Percentiles rank a stretch among this genome's conserved stretches.
phyloP scores from a whole-genome alignment of 768 basidiomycete species.

The Cystoderma amianthinum region DNA sequence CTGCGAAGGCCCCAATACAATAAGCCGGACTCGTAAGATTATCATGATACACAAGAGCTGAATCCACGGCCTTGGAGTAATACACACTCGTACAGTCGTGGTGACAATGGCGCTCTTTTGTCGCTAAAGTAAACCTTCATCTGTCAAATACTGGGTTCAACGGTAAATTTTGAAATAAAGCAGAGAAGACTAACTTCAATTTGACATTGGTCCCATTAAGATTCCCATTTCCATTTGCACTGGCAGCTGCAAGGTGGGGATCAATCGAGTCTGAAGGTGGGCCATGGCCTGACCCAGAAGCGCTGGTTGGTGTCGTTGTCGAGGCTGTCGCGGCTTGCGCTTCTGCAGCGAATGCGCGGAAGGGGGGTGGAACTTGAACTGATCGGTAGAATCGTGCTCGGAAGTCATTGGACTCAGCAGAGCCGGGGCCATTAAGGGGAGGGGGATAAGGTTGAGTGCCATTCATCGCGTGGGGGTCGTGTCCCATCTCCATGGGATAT shows the following conservation, averaged over 20 bases:
- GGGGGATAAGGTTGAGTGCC: slow-evolving; percentile 11
- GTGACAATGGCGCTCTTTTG: too few species aligned
- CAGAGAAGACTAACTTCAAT: too few species aligned
- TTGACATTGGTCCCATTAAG: slow-evolving; percentile 2
- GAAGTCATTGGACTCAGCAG: slow-evolving; percentile 40
- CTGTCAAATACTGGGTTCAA: too few species aligned
- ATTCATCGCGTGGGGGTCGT: slow-evolving; percentile 13
- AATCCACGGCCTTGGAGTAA: too few species aligned
- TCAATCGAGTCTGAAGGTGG: slow-evolving; percentile 25
- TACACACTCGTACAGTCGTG: too few species aligned
- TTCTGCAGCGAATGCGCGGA: slow-evolving; percentile 23
- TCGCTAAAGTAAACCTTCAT: too few species aligned
- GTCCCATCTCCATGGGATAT: slow-evolving; percentile 19
- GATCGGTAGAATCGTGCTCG: slow-evolving; percentile 61
- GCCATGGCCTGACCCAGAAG: slow-evolving; percentile 16
- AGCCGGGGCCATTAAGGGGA: slow-evolving; percentile 15
- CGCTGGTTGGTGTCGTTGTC: slow-evolving; percentile 17
- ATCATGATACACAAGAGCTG: too few species aligned
- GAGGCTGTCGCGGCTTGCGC: slow-evolving; percentile 7
- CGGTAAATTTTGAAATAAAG: too few species aligned
- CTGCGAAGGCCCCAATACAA: too few species aligned
- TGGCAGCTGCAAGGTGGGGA: slow-evolving; percentile 18
- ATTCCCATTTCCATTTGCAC: slow-evolving; percentile 2
- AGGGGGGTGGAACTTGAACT: slow-evolving; percentile 55
- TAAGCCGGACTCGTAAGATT: too few species aligned